Evolutionary conservation across 441 rosid genomes (phyloP).

Genomic region (Arabidopsis lyrata): DNA sequence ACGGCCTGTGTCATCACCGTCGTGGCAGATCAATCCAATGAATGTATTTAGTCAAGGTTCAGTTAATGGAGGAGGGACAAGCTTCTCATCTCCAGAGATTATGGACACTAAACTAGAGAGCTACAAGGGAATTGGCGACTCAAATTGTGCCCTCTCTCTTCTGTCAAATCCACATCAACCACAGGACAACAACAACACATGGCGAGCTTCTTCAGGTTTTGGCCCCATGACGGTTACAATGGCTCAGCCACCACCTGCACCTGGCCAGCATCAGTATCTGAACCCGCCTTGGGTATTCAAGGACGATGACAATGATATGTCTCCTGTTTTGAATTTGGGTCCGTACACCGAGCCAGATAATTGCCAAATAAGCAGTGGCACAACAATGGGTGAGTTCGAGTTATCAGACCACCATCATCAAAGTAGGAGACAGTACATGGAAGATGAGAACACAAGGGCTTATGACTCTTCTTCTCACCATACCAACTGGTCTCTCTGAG

Average conservation of each 20-base stretch:
- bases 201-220: slow-evolving; percentile 55
- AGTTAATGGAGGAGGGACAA: slow-evolving; percentile 49
- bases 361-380: slow-evolving; percentile 39
- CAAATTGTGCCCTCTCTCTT: slow-evolving; percentile 99
- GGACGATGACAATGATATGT: slow-evolving; percentile 45
- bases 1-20: slow-evolving; percentile 45
- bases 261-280: slow-evolving; percentile 46
- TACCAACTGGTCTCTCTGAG: slow-evolving; percentile 71
- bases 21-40: slow-evolving; percentile 55
- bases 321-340: slow-evolving; percentile 60
- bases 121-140: slow-evolving; percentile 70
- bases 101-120: slow-evolving; percentile 60
- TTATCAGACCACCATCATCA: slow-evolving; percentile 46
- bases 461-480: slow-evolving; percentile 62
- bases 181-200: slow-evolving; percentile 40
- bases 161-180: slow-evolving; percentile 82
- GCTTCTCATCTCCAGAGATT: slow-evolving; percentile 56
- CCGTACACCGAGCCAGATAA: slow-evolving; percentile 59
- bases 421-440: slow-evolving; percentile 63
- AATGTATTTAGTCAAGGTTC: slow-evolving; percentile 64
- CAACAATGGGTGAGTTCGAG: slow-evolving; percentile 56
- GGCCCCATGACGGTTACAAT: slow-evolving; percentile 47
- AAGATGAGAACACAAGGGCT: slow-evolving; percentile 62
- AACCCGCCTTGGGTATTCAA: slow-evolving; percentile 41
- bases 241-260: slow-evolving; percentile 62